Base-by-base conservation (phyloP, 1,284 basidiomycete genomes). In the Mycosarcoma mackinlayi region DNA sequence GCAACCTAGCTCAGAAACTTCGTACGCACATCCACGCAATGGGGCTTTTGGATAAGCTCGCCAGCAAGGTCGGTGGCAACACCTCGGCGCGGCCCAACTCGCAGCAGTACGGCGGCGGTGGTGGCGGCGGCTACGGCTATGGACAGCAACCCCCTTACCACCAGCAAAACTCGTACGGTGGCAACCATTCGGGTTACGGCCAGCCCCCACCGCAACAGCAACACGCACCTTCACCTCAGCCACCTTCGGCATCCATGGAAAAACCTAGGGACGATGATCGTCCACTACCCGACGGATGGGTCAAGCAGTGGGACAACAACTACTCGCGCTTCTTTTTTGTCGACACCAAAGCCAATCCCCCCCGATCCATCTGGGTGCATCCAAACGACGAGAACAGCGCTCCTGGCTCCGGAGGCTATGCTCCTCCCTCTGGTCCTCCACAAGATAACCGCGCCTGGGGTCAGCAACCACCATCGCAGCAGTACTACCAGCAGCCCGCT, bases 321-420 rank as follows among this genome's bases (percentile, higher is more conserved):
- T 80, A 82, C 70, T 71, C 61, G 25, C 72, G 72, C 37, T 69
- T 76, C 73, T 82, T 81, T 37, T 82, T 76, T 66, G 80, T 82
- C 23, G 76, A 82, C 56, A 82, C 80, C 16, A 50, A 54, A 18
- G 68, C 72, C 6, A 76, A 65, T 13, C 80, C 80, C 6, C 79
- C 80, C 1, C 63, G 75, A 3, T 79, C 77, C 24, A 77, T 75
- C 53, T 82, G 80, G 80, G 64, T 70, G 2, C 79, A 81, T 51
- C 80, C 80, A 0, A 46, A 57, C 14, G 78, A 80, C 40, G 77
- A 77, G 16, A 58, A 64, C 53, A 54, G 30, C 18, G 11, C 19
- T 34, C 13, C 25, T 39, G 21, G 42, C 16, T 4, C 42, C 9
- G 66, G 59, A 10, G 54, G 46, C 7, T 77, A 78, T 19, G 55